Base-by-base conservation (phyloP, 495 filamentous ascomycete species). In the Trichoderma gamsii region DNA sequence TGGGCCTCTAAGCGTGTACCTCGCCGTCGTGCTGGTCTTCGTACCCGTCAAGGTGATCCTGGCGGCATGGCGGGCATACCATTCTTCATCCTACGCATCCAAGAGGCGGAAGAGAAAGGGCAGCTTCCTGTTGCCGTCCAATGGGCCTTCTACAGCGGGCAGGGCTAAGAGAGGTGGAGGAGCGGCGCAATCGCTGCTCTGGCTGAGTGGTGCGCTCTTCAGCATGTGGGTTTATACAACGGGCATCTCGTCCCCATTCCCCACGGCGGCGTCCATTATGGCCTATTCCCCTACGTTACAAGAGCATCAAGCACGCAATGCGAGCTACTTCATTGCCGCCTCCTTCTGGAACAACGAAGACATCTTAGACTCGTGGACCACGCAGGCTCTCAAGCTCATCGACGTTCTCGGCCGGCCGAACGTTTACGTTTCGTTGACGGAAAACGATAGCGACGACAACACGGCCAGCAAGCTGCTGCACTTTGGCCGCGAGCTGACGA, bases 261-360 rank as follows among this genome's bases (percentile, higher is more conserved):
- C 56, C 8, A 61, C 56, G 3, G 56, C 56, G 16, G 9, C 56
- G 56, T 61, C 56, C 25, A 29, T 61, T 13, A 25, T 32, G 56
- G 56, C 56, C 27, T 16, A 23, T 27, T 61, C 56, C 3, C 27
- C 56, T 7, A 61, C 56, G 25, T 18, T 61, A 18, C 56, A 61
- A 18, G 56, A 23, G 11, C 56, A 61, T 0, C 56, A 25, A 25
- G 25, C 56, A 12, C 56, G 23, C 25, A 61, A 61, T 18, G 25
- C 56, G 56, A 61, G 56, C 56, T 61, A 61, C 56, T 61, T 61
- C 56, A 61, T 61, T 23, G 56, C 56, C 13, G 56, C 56, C 11
- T 61, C 56, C 27, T 61, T 61, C 56, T 61, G 56, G 56, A 61
- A 61, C 56, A 61, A 61, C 2, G 56, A 61, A 18, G 56, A 61